These are phyloP conservation scores for Volvox carteri DNA, from an alignment of 163 green algal species.

Conservation along the genomic window DNA sequence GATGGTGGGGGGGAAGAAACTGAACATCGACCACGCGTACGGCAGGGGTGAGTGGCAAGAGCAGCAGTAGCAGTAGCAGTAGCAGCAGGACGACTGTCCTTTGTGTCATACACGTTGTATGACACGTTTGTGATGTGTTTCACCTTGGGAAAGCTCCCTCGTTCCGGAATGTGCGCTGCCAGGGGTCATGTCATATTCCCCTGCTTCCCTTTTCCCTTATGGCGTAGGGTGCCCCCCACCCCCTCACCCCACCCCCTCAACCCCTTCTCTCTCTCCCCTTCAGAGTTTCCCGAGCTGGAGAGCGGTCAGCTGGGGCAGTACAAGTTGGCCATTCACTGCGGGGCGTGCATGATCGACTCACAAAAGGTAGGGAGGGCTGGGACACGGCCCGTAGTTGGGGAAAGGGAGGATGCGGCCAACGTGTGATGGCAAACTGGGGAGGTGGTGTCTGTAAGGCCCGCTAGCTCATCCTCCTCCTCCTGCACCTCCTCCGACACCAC, in stretches of 20 bases:
- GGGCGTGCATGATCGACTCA: constrained; percentile 79
- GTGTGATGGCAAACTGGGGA: no score
- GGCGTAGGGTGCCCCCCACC: no score
- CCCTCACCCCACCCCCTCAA: not conserved
- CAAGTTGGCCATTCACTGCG: constrained; percentile 72
- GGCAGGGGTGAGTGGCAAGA: constrained; percentile 58
- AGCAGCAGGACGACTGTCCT: no score
- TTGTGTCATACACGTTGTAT: no score
- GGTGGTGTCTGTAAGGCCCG: no score
- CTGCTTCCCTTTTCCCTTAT: not conserved
- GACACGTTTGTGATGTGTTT: no score
- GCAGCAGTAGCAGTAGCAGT: no score
- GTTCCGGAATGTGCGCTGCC: no score
- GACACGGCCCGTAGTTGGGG: no score
- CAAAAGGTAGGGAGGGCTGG: constrained; percentile 78
- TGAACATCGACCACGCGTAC: constrained; percentile 77
- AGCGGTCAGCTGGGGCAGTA: constrained; percentile 44
- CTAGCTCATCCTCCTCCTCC: not conserved
- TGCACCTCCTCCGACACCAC: not conserved
- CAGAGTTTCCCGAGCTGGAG: constrained; percentile 75
- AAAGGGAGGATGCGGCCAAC: no score
- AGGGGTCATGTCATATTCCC: no score
- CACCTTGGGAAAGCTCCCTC: no score
- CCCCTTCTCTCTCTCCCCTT: not conserved
- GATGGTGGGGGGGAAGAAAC: constrained; percentile 40